phyloP scores from a whole-genome alignment of 129 eudicot genomes.

The Deinandra increscens region DNA sequence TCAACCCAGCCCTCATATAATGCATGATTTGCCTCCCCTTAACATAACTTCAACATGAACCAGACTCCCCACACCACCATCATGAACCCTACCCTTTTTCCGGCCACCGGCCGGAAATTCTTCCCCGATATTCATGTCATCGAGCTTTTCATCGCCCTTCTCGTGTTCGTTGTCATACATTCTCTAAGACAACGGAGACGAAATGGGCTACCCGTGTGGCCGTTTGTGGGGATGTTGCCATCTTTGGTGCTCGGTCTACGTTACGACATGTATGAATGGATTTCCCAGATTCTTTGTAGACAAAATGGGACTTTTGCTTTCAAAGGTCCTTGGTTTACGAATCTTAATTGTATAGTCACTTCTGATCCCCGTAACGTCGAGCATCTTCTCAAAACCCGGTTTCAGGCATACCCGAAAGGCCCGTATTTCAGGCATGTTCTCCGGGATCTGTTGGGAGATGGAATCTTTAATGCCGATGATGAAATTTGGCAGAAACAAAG shows the following conservation, averaged over 20 bases:
- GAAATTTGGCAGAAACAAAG: conserved; percentile 85
- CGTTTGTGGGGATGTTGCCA: conserved; percentile 83
- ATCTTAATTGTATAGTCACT: conserved; percentile 76
- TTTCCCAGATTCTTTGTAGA: conserved; percentile 41
- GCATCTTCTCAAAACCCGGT: conserved; percentile 73
- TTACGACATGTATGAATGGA: conserved; percentile 75
- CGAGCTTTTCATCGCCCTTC: conserved; percentile 55
- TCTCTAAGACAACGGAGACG: conserved; percentile 52
- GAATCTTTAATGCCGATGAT: conserved; percentile 79
- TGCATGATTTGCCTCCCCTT: conserved; percentile 38
- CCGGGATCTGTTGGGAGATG: conserved; percentile 75
- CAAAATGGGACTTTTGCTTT: conserved; percentile 69
- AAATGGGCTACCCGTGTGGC: conserved; percentile 81
- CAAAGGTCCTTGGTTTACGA: conserved; percentile 78
- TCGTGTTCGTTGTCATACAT: conserved; percentile 57
- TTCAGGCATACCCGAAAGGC: conserved; percentile 79
- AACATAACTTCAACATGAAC: conserved; percentile 35
- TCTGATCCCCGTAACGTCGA: conserved; percentile 92
- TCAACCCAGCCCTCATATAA: conserved; percentile 35
- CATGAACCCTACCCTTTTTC: conserved; percentile 12
- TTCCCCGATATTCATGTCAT: conserved; percentile 48
- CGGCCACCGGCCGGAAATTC: conserved; percentile 25
- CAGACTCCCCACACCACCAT: conserved; percentile 22
- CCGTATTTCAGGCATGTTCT: conserved; percentile 61
- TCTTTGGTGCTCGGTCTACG: conserved; percentile 60